Evolutionary conservation across 192 early-diverging fungal genomes (phyloP).

Genomic region (Backusella sp.): DNA sequence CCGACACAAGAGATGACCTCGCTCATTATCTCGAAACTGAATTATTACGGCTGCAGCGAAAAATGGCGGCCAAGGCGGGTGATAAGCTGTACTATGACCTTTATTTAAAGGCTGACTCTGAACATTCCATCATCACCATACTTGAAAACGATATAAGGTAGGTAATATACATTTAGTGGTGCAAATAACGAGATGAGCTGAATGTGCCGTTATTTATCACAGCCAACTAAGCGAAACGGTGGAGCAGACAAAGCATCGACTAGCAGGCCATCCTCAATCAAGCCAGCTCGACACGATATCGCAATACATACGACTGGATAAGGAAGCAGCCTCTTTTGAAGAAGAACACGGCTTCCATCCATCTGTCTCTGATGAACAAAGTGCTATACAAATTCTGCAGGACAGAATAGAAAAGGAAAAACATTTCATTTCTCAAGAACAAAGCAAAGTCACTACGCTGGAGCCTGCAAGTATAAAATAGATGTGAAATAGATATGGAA

Average conservation of each 20-base stretch:
- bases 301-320: not conserved
- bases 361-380: slow-evolving; percentile 4
- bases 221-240: not conserved
- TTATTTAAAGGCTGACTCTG: not conserved
- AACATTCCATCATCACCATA: not conserved
- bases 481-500: too few species aligned
- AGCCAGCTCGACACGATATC: not conserved
- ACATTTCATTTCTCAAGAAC: not conserved
- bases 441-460: not conserved
- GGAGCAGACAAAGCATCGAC: not conserved
- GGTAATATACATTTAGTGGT: not conserved
- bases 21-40: slow-evolving; percentile 8
- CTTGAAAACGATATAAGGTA: slow-evolving; percentile 13
- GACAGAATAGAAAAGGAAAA: slow-evolving; percentile 15
- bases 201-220: too few species aligned
- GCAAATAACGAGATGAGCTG: too few species aligned
- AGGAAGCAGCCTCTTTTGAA: slow-evolving; percentile 3
- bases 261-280: not conserved
- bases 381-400: slow-evolving; percentile 17
- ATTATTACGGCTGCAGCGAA: not conserved
- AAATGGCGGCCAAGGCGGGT: slow-evolving; percentile 18
- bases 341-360: slow-evolving; percentile 16
- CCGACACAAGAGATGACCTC: slow-evolving; percentile 14
- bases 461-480: slow-evolving; percentile 8
- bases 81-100: slow-evolving; percentile 8